Conservation (phyloP, 495 filamentous ascomycete species). For the Ascodesmis nigricans region DNA sequence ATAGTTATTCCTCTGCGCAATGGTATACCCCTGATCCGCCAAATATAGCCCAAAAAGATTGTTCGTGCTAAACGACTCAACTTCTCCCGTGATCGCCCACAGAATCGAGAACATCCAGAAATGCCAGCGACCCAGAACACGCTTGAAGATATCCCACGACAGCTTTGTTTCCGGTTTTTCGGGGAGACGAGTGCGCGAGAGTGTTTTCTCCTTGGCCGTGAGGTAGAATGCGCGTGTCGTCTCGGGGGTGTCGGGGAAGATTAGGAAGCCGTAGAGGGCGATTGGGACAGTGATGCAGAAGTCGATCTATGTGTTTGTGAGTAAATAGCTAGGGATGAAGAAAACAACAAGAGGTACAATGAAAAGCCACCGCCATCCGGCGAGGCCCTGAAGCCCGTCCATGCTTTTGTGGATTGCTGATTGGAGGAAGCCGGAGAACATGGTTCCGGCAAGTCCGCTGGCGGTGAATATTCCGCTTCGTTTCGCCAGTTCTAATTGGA, state of each 20-base stretch:
- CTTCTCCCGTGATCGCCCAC: slow-evolving; percentile 2
- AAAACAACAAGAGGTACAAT: no score
- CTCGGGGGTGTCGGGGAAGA: slow-evolving; percentile 38
- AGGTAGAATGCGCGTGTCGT: slow-evolving; percentile 23
- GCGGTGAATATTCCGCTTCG: slow-evolving; percentile 33
- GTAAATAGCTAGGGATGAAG: no score
- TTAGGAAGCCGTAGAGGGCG: slow-evolving; percentile 34
- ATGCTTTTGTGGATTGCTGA: slow-evolving; percentile 34
- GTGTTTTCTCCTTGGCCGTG: not conserved
- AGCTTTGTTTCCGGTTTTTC: not conserved
- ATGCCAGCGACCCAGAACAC: slow-evolving; percentile 3
- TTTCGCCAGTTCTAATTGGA: slow-evolving; percentile 34
- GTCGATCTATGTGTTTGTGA: slow-evolving; percentile 20
- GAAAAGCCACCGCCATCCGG: slow-evolving; percentile 48
- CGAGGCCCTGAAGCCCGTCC: slow-evolving; percentile 29
- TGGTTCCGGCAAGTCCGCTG: slow-evolving; percentile 31
- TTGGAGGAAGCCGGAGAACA: slow-evolving; percentile 35
- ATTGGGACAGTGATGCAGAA: slow-evolving; percentile 35
- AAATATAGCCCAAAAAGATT: slow-evolving; percentile 3
- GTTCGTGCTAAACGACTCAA: slow-evolving; percentile 2
- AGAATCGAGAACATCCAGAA: slow-evolving; percentile 2
- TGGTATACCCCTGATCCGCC: not conserved
- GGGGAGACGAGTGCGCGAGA: not conserved
- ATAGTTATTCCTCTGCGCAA: slow-evolving; percentile 3
- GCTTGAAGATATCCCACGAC: not conserved